Percentiles rank a stretch among this genome's conserved stretches.
Evolutionary conservation across 257 asterid species (phyloP).

Genomic region (Lycium barbarum): DNA sequence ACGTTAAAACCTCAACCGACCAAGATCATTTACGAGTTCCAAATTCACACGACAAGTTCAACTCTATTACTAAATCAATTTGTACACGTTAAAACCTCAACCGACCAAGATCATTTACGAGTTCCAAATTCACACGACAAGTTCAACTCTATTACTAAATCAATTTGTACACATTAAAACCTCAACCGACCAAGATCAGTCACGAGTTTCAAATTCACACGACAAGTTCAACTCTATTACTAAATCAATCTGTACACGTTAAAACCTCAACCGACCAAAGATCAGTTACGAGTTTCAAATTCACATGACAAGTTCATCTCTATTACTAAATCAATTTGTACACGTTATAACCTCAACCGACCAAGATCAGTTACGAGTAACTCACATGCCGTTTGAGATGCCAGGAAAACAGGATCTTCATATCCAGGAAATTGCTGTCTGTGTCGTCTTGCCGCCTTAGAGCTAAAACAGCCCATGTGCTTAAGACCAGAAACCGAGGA

Average conservation of each 20-base stretch:
- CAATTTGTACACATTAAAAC: too few relatives aligned
- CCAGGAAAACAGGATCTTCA: slow-evolving; percentile 84
- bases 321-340: not conserved
- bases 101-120: too few relatives aligned
- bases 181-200: not conserved
- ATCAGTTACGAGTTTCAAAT: slow-evolving; percentile 35
- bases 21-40: slow-evolving; percentile 36
- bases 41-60: not conserved
- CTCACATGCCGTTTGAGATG: slow-evolving; percentile 96
- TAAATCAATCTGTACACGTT: not conserved
- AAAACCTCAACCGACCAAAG: not conserved
- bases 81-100: too few relatives aligned
- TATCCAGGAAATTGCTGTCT: slow-evolving; percentile 69
- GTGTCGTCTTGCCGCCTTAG: slow-evolving; percentile 58
- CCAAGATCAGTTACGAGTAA: slow-evolving; percentile 29
- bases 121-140: too few relatives aligned
- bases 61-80: not conserved
- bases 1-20: not conserved
- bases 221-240: not conserved
- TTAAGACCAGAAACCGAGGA: slow-evolving; percentile 36
- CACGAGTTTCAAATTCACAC: slow-evolving; percentile 31
- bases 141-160: too few relatives aligned
- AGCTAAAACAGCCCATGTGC: slow-evolving; percentile 92
- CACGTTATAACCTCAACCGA: not conserved
- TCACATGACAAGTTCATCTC: not conserved